Conservation (phyloP, 2,329 filamentous ascomycete species). For the Talaromyces sp. region DNA sequence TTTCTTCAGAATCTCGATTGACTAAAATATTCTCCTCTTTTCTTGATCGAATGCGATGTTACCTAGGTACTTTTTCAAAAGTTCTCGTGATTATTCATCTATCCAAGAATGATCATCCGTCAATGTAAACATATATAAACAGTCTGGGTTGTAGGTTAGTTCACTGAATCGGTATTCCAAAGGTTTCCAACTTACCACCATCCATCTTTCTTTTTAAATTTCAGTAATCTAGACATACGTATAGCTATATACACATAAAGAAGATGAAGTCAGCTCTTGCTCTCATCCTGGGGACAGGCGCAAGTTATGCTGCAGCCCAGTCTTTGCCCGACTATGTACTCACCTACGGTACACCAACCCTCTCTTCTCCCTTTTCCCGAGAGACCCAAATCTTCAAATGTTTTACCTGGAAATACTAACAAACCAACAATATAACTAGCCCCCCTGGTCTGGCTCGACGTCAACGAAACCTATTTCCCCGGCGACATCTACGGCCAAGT, state of each 20-base stretch:
- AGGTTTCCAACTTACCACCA: neutral
- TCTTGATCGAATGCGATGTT: neutral
- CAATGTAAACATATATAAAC: neutral
- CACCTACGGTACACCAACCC: constrained; percentile 2
- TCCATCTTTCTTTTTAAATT: neutral
- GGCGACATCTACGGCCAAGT: constrained; percentile 47
- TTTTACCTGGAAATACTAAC: neutral
- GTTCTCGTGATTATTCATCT: neutral
- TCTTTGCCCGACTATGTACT: constrained; percentile 13
- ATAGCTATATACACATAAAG: neutral
- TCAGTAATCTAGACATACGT: neutral
- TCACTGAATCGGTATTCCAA: neutral
- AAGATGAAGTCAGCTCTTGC: constrained; percentile 8
- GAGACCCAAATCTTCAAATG: neutral
- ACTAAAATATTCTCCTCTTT: neutral
- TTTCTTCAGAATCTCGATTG: too few relatives aligned
- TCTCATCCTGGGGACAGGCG: neutral
- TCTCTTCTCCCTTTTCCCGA: neutral
- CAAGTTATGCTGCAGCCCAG: neutral
- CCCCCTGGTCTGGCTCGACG: constrained; percentile 49
- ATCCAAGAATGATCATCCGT: too few relatives aligned
- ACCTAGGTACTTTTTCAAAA: neutral
- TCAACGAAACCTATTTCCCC: constrained; percentile 46
- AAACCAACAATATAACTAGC: constrained; percentile 24
- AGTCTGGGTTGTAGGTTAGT: neutral